Evolutionary conservation across 2,329 filamentous ascomycete genomes (phyloP).

Genomic region (Lasiodiplodia gonubiensis): DNA sequence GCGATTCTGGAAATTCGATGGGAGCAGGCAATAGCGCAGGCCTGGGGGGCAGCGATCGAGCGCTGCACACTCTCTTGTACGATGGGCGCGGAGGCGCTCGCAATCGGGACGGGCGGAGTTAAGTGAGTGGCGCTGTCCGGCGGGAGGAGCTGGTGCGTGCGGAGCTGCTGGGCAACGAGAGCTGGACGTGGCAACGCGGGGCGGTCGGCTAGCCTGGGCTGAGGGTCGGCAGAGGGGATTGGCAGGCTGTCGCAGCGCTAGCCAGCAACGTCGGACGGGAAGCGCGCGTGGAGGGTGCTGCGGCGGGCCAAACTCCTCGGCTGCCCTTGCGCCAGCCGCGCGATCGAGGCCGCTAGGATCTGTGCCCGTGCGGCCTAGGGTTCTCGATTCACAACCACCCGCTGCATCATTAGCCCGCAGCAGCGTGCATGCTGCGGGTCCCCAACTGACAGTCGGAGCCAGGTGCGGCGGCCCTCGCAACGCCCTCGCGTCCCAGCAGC

Average conservation of each 20-base stretch:
- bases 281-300: slow-evolving; percentile 1
- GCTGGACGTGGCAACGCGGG: neutral
- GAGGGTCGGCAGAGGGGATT: neutral
- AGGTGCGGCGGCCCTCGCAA: neutral
- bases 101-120: slow-evolving; percentile 25
- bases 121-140: slow-evolving; percentile 26
- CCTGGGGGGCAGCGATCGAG: slow-evolving; percentile 22
- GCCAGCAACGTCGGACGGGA: slow-evolving; percentile 11
- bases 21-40: slow-evolving; percentile 14
- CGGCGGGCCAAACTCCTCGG: neutral
- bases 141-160: neutral
- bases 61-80: slow-evolving; percentile 22
- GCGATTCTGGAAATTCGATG: slow-evolving; percentile 21
- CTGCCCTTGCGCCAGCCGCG: slow-evolving; percentile 1
- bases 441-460: neutral
- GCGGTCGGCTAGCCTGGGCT: neutral
- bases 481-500: slow-evolving; percentile 9
- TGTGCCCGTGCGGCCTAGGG: neutral
- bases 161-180: slow-evolving; percentile 14
- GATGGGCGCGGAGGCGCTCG: slow-evolving; percentile 19
- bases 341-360: slow-evolving; percentile 24
- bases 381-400: slow-evolving; percentile 6
- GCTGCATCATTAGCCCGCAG: slow-evolving; percentile 15
- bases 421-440: neutral
- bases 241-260: neutral